phyloP scores from a whole-genome alignment of 192 early-diverging fungal genomes.

The Backusella morwellensis region DNA sequence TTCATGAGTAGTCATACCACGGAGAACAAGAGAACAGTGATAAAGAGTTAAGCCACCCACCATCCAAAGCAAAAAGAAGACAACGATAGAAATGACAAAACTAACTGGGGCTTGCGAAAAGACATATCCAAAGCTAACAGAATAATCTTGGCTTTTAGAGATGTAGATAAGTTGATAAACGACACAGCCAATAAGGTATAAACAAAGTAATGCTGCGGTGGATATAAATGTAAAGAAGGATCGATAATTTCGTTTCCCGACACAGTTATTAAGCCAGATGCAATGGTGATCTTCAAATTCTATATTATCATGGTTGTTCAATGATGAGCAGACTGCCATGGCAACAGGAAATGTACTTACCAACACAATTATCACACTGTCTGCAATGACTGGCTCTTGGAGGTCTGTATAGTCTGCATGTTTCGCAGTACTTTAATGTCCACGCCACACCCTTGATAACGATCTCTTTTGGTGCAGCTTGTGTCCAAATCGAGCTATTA shows the following conservation, averaged over 20 bases:
- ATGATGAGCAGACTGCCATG: not conserved
- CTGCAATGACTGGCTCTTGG: constrained; percentile 89
- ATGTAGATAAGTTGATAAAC: not conserved
- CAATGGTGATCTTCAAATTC: constrained; percentile 90
- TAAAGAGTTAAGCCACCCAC: constrained; percentile 74
- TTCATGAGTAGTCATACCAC: constrained; percentile 90
- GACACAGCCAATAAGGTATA: constrained; percentile 60
- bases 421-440: constrained; percentile 86
- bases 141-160: not conserved
- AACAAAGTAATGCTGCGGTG: constrained; percentile 55
- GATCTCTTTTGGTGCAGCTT: constrained; percentile 51
- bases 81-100: constrained; percentile 64
- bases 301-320: constrained; percentile 13
- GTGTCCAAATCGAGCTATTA: constrained; percentile 1
- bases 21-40: constrained; percentile 69
- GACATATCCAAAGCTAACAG: constrained; percentile 8
- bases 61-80: constrained; percentile 59
- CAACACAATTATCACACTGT: constrained; percentile 89
- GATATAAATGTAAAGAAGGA: constrained; percentile 82
- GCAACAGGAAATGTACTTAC: constrained; percentile 23
- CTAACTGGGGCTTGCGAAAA: constrained; percentile 29
- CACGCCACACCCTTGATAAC: constrained; percentile 59
- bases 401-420: constrained; percentile 85
- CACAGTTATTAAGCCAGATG: constrained; percentile 92
- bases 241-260: constrained; percentile 81